These are phyloP conservation scores for Deinandra increscens DNA, from an alignment of 129 eudicot genomes.

Conservation along the genomic window DNA sequence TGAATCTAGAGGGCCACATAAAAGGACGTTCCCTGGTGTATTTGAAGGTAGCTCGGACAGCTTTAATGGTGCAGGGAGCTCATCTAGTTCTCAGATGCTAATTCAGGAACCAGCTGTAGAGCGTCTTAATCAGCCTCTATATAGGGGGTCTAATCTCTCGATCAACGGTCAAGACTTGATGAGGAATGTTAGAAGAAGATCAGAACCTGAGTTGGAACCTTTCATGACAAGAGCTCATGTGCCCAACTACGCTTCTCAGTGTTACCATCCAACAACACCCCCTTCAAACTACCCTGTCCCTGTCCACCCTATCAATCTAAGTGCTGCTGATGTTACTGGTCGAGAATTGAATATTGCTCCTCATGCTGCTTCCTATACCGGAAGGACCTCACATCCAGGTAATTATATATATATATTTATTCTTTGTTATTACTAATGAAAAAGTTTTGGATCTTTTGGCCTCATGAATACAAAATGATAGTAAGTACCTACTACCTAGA, in stretches of 20 bases:
- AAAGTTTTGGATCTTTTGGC: not conserved
- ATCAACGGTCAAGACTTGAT: constrained; percentile 17
- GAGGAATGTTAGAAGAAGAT: constrained; percentile 35
- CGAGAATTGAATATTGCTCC: constrained; percentile 34
- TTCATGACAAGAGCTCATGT: constrained; percentile 15
- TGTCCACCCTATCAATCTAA: constrained; percentile 15
- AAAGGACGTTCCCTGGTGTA: constrained; percentile 29
- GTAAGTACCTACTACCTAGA: constrained; percentile 2
- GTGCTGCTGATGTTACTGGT: constrained; percentile 29
- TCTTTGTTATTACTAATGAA: not conserved
- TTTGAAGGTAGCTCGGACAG: constrained; percentile 31
- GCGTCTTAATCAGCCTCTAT: constrained; percentile 19
- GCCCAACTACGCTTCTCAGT: constrained; percentile 18
- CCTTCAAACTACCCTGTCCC: constrained; percentile 11
- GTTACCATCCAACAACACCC: constrained; percentile 29
- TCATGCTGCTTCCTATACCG: constrained; percentile 21
- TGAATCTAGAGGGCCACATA: constrained; percentile 18
- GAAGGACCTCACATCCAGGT: constrained; percentile 31
- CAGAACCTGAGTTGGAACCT: constrained; percentile 28
- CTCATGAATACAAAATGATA: not conserved
- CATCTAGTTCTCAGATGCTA: constrained; percentile 34
- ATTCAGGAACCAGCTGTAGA: constrained; percentile 24
- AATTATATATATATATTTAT: not conserved
- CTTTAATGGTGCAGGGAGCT: constrained; percentile 34
- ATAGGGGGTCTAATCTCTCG: constrained; percentile 20